phyloP scores from a whole-genome alignment of 179 eudicot species.

The Beta macrorhiza region DNA sequence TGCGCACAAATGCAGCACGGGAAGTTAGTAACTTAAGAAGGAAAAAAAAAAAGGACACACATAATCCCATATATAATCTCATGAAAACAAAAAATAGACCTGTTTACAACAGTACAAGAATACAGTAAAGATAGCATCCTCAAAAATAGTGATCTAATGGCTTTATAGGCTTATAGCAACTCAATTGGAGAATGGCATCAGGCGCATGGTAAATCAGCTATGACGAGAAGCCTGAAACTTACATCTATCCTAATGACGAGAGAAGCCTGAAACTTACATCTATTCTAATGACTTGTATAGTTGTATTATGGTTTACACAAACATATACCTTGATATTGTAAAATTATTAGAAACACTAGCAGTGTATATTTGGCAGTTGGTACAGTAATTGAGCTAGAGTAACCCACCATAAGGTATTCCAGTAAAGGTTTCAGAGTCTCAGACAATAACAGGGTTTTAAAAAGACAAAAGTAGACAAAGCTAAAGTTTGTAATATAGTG shows the following conservation, averaged over 20 bases:
- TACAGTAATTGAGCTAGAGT: not conserved
- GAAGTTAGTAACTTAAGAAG: slow-evolving; percentile 5
- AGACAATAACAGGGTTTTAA: not conserved
- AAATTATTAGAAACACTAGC: not conserved
- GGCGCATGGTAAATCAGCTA: not conserved
- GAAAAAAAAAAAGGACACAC: not conserved
- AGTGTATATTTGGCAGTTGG: not conserved
- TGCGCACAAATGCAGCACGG: slow-evolving; percentile 39
- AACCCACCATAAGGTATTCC: no score
- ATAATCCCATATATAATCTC: not conserved
- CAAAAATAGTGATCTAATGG: not conserved
- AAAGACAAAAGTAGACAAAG: not conserved
- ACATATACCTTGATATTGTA: not conserved
- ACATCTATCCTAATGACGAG: no score
- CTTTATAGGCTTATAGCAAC: not conserved
- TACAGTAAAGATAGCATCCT: not conserved
- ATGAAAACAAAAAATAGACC: not conserved
- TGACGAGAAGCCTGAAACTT: no score
- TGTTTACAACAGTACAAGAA: not conserved
- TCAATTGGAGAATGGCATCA: not conserved
- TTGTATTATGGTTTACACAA: not conserved
- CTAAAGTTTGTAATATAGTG: not conserved
- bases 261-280: not conserved
- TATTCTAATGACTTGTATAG: not conserved
- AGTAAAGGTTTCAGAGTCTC: not conserved